These are phyloP conservation scores for Amphichorda felina DNA, from an alignment of 2,329 filamentous ascomycete species.

Conservation along the genomic window DNA sequence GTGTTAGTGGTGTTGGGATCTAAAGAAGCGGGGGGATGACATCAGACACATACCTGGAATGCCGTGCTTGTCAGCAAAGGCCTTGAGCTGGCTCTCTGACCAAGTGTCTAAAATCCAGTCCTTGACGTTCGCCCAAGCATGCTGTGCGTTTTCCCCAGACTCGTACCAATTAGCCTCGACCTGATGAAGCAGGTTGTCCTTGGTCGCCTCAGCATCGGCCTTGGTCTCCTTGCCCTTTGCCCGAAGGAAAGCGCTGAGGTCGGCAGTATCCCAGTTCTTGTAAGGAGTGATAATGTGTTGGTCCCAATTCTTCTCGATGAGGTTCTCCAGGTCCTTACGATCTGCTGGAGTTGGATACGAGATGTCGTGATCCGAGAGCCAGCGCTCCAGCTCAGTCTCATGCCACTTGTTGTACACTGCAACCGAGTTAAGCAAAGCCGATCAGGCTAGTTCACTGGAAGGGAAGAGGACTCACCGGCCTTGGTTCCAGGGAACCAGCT, in stretches of 20 bases:
- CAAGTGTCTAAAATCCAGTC: conserved; percentile 95
- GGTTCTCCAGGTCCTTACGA: conserved; percentile 83
- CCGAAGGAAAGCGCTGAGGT: conserved; percentile 56
- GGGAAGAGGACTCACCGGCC: conserved; percentile 48
- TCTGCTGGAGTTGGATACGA: conserved; percentile 85
- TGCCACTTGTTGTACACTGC: conserved; percentile 98
- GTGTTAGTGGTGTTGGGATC: conserved; percentile 2
- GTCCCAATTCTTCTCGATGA: conserved; percentile 89
- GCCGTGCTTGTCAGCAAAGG: conserved; percentile 78
- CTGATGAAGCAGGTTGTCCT: conserved; percentile 54
- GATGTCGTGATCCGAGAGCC: conserved; percentile 86
- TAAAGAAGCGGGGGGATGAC: too few species aligned
- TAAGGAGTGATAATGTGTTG: conserved; percentile 63
- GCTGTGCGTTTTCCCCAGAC: conserved; percentile 62
- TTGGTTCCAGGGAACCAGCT: conserved; percentile 70
- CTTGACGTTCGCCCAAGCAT: conserved; percentile 60
- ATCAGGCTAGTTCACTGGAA: not conserved
- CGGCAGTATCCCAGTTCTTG: conserved; percentile 60
- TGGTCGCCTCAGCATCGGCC: conserved; percentile 53
- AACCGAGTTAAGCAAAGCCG: not conserved
- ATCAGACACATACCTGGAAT: conserved; percentile 47
- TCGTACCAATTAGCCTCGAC: conserved; percentile 70
- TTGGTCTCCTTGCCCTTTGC: conserved; percentile 60
- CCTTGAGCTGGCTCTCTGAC: conserved; percentile 86
- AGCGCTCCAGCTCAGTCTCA: conserved; percentile 91